phyloP scores from a whole-genome alignment of 805 yeast species.

The Naumovozyma baii region DNA sequence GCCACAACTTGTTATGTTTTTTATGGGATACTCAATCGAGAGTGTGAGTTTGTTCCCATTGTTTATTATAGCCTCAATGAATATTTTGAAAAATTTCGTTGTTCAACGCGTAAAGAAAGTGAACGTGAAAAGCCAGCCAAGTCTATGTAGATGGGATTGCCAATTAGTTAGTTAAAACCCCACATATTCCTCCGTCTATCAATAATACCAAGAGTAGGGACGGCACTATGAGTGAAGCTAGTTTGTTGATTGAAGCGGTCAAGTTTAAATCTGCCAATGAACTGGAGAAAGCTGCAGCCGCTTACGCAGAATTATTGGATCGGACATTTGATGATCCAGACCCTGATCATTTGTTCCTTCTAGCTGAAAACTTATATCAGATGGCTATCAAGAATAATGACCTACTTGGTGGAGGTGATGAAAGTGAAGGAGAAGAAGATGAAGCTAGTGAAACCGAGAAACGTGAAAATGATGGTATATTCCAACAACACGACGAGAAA shows the following conservation, averaged over 20 bases:
- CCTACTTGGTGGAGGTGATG: constrained; percentile 20
- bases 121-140: not conserved
- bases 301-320: constrained; percentile 1
- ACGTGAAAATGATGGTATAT: constrained; percentile 18
- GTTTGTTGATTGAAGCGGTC: not conserved
- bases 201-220: not conserved
- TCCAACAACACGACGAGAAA: constrained; percentile 9
- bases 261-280: not conserved
- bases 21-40: no score
- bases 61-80: no score
- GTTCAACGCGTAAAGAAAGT: not conserved
- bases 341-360: constrained; percentile 1
- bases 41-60: not conserved
- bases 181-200: not conserved
- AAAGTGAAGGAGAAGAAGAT: constrained; percentile 21
- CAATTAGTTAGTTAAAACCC: no score
- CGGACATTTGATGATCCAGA: not conserved
- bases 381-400: constrained; percentile 6
- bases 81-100: not conserved
- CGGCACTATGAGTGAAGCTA: not conserved
- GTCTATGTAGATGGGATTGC: no score
- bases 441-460: constrained; percentile 22
- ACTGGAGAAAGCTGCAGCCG: not conserved
- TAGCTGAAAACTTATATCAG: constrained; percentile 4
- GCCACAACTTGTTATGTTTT: no score